phyloP scores from a whole-genome alignment of 73 alveolate species.

The Paramecium sonneborni region DNA sequence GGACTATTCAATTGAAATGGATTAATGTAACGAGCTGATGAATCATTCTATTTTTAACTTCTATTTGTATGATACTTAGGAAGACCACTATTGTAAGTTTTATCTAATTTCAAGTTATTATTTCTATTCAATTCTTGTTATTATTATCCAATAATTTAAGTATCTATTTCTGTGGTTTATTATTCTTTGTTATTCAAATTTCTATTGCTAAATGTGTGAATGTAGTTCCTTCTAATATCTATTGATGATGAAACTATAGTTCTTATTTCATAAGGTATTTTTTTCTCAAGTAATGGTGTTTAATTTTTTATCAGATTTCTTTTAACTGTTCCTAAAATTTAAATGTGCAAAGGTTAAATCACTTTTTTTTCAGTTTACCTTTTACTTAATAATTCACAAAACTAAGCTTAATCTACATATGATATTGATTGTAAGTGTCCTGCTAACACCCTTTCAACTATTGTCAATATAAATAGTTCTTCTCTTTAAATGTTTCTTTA shows the following conservation, averaged over 20 bases:
- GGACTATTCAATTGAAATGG: background rate
- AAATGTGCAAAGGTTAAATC: background rate
- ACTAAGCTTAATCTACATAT: background rate
- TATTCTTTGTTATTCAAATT: background rate
- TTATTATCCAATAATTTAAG: background rate
- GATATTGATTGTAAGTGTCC: background rate
- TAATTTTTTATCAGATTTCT: background rate
- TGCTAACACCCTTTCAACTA: slow-evolving; percentile 32
- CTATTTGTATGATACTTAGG: background rate
- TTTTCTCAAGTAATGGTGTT: background rate
- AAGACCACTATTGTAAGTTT: background rate
- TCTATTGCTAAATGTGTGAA: slow-evolving; percentile 7
- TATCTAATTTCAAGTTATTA: background rate
- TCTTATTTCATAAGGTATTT: background rate
- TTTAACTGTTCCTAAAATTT: background rate
- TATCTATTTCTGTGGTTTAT: background rate
- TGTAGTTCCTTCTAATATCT: background rate
- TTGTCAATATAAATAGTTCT: background rate
- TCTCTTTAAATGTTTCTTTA: slow-evolving; percentile 10
- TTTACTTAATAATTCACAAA: background rate
- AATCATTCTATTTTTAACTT: background rate
- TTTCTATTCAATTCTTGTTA: background rate
- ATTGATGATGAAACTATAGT: background rate
- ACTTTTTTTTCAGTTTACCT: background rate
- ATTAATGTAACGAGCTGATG: background rate